Conservation (phyloP, 257 asterid species). For the Solanum sitiens region DNA sequence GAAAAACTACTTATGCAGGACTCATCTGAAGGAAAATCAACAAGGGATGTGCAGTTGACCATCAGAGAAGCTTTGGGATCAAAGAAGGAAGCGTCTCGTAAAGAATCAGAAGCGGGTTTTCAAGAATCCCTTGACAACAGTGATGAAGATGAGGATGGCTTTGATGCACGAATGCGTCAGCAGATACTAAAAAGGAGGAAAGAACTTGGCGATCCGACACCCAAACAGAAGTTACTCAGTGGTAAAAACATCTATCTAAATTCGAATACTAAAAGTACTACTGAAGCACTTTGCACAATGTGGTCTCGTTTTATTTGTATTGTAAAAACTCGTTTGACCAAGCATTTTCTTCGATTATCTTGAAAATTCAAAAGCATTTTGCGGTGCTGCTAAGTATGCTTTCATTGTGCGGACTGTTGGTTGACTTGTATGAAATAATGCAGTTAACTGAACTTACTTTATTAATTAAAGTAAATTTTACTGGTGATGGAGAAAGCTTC, state of each 20-base stretch:
- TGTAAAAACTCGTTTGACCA: neutral
- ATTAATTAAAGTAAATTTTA: neutral
- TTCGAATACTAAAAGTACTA: neutral
- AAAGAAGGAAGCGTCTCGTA: constrained; percentile 41
- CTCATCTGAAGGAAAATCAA: constrained; percentile 35
- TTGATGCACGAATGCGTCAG: constrained; percentile 93
- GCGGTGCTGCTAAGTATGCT: neutral
- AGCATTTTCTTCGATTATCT: neutral
- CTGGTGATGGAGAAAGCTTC: neutral
- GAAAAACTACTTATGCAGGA: constrained; percentile 39
- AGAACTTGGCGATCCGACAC: constrained; percentile 54
- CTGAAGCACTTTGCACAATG: neutral
- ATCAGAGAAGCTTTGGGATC: constrained; percentile 83
- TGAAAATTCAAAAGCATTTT: neutral
- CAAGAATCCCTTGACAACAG: constrained; percentile 47
- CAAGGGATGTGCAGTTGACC: constrained; percentile 52
- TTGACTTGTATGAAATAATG: neutral
- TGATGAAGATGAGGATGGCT: constrained; percentile 71
- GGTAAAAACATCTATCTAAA: constrained; percentile 31
- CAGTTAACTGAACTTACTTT: neutral
- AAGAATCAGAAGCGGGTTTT: constrained; percentile 28
- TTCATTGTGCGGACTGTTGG: neutral
- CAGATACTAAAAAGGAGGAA: constrained; percentile 65
- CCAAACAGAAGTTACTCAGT: constrained; percentile 32
- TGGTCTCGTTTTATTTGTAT: neutral